Conservation (phyloP, 495 filamentous ascomycete genomes). For the Trichoderma gamsii region DNA sequence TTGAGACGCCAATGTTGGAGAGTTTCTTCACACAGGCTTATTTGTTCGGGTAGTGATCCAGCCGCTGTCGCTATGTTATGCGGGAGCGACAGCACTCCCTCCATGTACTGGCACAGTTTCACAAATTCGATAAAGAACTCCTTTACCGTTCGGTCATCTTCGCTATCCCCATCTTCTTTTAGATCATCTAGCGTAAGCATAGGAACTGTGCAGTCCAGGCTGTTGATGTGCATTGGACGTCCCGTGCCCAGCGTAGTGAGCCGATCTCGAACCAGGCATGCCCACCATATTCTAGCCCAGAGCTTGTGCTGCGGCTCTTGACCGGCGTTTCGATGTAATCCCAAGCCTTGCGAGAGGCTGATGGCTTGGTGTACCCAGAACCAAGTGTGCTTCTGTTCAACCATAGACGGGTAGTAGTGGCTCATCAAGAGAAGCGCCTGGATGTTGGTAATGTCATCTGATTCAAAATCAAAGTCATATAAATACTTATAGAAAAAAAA, state of each 20-base stretch:
- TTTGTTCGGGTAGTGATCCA: conserved; percentile 10
- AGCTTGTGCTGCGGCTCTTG: conserved; percentile 13
- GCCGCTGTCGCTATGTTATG: conserved; percentile 3
- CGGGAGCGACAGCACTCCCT: conserved; percentile 14
- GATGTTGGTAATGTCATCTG: conserved; percentile 15
- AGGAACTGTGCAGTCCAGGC: conserved; percentile 15
- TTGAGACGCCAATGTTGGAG: conserved; percentile 15
- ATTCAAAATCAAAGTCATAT: conserved; percentile 15
- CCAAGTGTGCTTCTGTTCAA: conserved; percentile 16
- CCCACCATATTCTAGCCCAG: conserved; percentile 17
- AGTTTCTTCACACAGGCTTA: conserved; percentile 7
- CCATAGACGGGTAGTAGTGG: conserved; percentile 16
- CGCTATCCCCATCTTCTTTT: conserved; percentile 13
- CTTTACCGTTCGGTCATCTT: conserved; percentile 16
- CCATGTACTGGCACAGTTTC: conserved; percentile 15
- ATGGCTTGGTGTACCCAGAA: conserved; percentile 17
- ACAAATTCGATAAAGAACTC: conserved; percentile 18
- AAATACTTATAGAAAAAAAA: background rate
- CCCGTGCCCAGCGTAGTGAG: conserved; percentile 15
- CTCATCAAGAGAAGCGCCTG: conserved; percentile 10
- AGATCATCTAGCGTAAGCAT: conserved; percentile 15
- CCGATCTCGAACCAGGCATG: conserved; percentile 14
- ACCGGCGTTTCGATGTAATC: conserved; percentile 9
- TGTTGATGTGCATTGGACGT: conserved; percentile 17
- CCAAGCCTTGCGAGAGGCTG: background rate